Percentiles rank a stretch among this genome's conserved stretches.
Conservation (phyloP, 768 basidiomycete genomes). For the Russula ochroleuca region DNA sequence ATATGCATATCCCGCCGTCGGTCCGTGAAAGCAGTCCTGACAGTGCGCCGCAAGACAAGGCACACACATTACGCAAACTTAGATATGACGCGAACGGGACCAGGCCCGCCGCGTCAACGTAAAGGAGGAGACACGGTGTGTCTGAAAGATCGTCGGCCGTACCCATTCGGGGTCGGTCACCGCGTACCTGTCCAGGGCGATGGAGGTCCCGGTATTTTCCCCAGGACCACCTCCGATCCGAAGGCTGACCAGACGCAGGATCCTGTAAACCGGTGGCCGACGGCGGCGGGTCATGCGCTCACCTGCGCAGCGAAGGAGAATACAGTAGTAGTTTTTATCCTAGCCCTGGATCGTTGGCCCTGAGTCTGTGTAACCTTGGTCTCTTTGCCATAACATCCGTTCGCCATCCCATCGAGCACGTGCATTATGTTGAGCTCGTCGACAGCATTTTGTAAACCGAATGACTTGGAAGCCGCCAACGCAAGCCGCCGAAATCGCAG, state of each 20-base stretch:
- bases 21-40: constrained; percentile 7
- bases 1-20: constrained; percentile 61
- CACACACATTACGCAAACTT: constrained; percentile 62
- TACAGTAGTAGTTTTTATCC: constrained; percentile 70
- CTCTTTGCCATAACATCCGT: neutral
- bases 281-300: neutral
- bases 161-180: neutral
- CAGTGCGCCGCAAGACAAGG: constrained; percentile 15
- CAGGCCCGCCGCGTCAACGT: constrained; percentile 40
- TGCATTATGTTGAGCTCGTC: neutral
- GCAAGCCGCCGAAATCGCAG: neutral
- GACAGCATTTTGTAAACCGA: neutral
- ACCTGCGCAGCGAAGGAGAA: constrained; percentile 74
- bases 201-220: constrained; percentile 45
- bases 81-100: too few species aligned
- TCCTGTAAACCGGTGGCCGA: constrained; percentile 49
- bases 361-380: constrained; percentile 51
- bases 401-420: neutral
- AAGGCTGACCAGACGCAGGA: constrained; percentile 62
- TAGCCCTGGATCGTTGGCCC: constrained; percentile 48
- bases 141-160: constrained; percentile 35
- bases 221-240: too few species aligned
- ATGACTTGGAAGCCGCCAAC: neutral
- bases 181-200: constrained; percentile 64
- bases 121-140: constrained; percentile 67